These are phyloP conservation scores for Bimuria novae-zelandiae DNA, from an alignment of 2,329 filamentous ascomycete genomes.

Conservation along the genomic window DNA sequence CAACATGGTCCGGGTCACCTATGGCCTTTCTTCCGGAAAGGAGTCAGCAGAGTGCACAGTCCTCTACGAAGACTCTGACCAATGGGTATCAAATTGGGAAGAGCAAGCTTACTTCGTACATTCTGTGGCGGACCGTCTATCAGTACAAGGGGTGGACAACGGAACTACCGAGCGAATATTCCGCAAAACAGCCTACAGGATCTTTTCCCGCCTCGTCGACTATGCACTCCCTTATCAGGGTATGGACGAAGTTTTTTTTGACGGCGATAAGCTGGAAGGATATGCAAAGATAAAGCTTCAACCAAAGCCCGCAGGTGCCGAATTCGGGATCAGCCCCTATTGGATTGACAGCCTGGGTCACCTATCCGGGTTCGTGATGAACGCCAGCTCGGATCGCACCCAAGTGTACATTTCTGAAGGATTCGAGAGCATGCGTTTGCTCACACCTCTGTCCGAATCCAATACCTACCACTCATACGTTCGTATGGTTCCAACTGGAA, in stretches of 20 bases:
- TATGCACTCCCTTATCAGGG: slow-evolving; percentile 62
- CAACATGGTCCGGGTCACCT: slow-evolving; percentile 59
- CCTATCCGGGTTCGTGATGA: slow-evolving; percentile 65
- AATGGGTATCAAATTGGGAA: neutral
- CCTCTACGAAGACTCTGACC: neutral
- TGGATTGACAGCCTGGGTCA: slow-evolving; percentile 64
- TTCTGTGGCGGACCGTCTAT: neutral
- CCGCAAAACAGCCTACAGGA: slow-evolving; percentile 77
- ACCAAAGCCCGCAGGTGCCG: slow-evolving; percentile 57
- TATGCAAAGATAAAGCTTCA: slow-evolving; percentile 60
- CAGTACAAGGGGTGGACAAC: slow-evolving; percentile 45
- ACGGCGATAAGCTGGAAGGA: slow-evolving; percentile 60
- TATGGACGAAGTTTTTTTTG: slow-evolving; percentile 63
- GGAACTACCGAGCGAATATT: slow-evolving; percentile 53
- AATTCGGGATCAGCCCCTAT: slow-evolving; percentile 63
- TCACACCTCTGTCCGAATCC: slow-evolving; percentile 50
- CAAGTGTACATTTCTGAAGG: slow-evolving; percentile 66
- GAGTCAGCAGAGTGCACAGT: slow-evolving; percentile 23
- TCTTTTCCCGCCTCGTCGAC: slow-evolving; percentile 63
- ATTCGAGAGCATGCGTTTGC: slow-evolving; percentile 63
- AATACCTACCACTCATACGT: slow-evolving; percentile 64
- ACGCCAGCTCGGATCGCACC: slow-evolving; percentile 60
- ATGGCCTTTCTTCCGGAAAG: slow-evolving; percentile 60
- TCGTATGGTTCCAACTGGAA: slow-evolving; percentile 62
- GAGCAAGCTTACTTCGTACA: neutral